Evolutionary conservation across 331 rosid genomes (phyloP), one percentile per base, ranked within the genome.

Genomic region (Ulmus americana): DNA sequence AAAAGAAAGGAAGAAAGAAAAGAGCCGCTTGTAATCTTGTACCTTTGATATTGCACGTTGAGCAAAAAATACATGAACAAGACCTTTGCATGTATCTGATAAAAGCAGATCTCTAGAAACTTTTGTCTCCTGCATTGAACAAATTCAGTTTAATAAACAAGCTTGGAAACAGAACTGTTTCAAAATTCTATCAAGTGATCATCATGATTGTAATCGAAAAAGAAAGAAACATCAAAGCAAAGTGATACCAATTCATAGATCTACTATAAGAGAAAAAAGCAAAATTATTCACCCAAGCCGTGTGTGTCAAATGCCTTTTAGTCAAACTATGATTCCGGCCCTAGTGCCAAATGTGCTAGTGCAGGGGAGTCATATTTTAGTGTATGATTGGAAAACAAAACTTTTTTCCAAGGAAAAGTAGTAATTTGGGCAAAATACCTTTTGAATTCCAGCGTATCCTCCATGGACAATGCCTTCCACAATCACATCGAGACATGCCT

Each of bases 1-100:
- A 76, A 2, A 7, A 28, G 54, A 16, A 3, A 18, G 10, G 12
- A 28, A 50, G 62, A 51, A 53, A 44, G 45, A 42, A 28, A 28
- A n/a, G 28, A 62, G 20, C 52, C 14, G 63, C 46, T 71, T 39
- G 59, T 54, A 75, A 48, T 55, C 51, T 28, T 51, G 43, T 82
- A 94, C 99, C 99, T 94, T 94, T 15, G 95, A 80, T 72, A 84
- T 81, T 51, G 88, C 74, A 18, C 95, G 95, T 75, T 90, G 99
- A 47, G 95, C 85, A 78, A 94, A 94, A 84, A 90, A 94, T 53
- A 85, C 77, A 65, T 94, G 89, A 67, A 94, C 86, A 72, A 94
- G 95, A 73, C 88, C 89, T 78, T 80, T 90, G 39, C 96, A 42
- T 12, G 97, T 94, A 75, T 90, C 90, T 13, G 97, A 82, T 56